phyloP scores from a whole-genome alignment of 2,329 filamentous ascomycete species.

The Dothideomycetes sp. region DNA sequence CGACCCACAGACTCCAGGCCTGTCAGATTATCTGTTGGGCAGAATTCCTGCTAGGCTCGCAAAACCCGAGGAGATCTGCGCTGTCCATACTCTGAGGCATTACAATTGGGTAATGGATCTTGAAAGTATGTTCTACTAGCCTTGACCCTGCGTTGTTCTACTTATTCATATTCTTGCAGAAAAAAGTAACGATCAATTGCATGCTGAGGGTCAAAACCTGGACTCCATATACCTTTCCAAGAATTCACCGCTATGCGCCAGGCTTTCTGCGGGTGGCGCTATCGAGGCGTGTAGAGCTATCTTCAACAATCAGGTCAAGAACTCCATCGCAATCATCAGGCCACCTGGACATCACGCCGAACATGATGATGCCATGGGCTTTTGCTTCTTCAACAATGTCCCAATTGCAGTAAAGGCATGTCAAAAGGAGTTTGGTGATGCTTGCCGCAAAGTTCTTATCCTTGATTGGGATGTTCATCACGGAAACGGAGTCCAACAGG shows the following conservation, averaged over 20 bases:
- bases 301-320: constrained; percentile 73
- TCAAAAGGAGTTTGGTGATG: constrained; percentile 67
- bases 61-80: constrained; percentile 66
- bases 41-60: constrained; percentile 73
- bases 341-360: constrained; percentile 96
- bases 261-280: constrained; percentile 80
- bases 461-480: constrained; percentile 80
- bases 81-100: constrained; percentile 70
- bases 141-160: not conserved
- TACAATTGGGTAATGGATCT: constrained; percentile 58
- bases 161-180: constrained; percentile 28
- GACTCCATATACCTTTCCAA: constrained; percentile 37
- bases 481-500: constrained; percentile 90
- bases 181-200: constrained; percentile 52
- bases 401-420: constrained; percentile 85
- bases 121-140: not conserved
- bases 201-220: constrained; percentile 41
- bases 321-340: constrained; percentile 89
- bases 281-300: constrained; percentile 96
- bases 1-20: constrained; percentile 42
- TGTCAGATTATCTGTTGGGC: constrained; percentile 43
- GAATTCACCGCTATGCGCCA: constrained; percentile 52
- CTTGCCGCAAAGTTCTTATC: constrained; percentile 81
- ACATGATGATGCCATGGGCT: constrained; percentile 75
- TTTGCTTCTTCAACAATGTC: constrained; percentile 97